Percentiles rank a stretch among this genome's conserved stretches.
Conservation (phyloP, 2,329 filamentous ascomycete genomes). For the Colletotrichum tamarilloi region DNA sequence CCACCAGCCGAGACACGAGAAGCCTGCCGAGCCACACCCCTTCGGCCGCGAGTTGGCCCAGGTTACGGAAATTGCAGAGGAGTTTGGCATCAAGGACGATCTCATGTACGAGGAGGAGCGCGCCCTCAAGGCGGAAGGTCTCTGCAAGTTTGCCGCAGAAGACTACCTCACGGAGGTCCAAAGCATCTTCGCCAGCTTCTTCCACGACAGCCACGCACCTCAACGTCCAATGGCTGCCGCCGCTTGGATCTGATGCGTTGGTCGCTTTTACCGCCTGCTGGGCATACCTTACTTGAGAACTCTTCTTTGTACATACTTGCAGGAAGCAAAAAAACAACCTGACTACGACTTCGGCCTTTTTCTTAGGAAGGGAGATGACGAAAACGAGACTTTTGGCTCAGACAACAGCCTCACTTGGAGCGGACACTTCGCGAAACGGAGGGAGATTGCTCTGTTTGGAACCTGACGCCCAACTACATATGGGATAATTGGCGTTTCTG, state of each 20-base stretch:
- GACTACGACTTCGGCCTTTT: slow-evolving; percentile 10
- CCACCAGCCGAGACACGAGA: slow-evolving; percentile 42
- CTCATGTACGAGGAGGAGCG: slow-evolving; percentile 79
- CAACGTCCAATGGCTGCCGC: slow-evolving; percentile 46
- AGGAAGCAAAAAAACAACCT: slow-evolving; percentile 19
- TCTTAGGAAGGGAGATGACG: neutral
- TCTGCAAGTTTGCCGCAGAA: slow-evolving; percentile 79
- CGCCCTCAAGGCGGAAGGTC: slow-evolving; percentile 74
- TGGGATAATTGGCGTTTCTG: slow-evolving; percentile 30
- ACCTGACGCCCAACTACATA: slow-evolving; percentile 1
- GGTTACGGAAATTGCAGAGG: slow-evolving; percentile 92
- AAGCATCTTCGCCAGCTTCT: slow-evolving; percentile 72
- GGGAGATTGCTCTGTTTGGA: slow-evolving; percentile 2
- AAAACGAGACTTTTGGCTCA: slow-evolving; percentile 13
- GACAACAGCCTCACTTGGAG: neutral
- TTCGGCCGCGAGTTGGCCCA: slow-evolving; percentile 92
- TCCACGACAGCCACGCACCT: slow-evolving; percentile 50
- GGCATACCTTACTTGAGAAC: neutral
- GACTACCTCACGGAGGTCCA: slow-evolving; percentile 89
- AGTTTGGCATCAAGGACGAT: slow-evolving; percentile 75
- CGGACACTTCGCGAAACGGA: neutral
- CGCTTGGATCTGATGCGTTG: slow-evolving; percentile 60
- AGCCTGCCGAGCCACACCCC: slow-evolving; percentile 67
- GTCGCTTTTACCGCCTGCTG: neutral
- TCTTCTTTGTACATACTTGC: slow-evolving; percentile 36